A percentile compares a stretch with the other conserved stretches of the same genome.
phyloP scores from a whole-genome alignment of 1,284 basidiomycete species.

The Mycena sp. region DNA sequence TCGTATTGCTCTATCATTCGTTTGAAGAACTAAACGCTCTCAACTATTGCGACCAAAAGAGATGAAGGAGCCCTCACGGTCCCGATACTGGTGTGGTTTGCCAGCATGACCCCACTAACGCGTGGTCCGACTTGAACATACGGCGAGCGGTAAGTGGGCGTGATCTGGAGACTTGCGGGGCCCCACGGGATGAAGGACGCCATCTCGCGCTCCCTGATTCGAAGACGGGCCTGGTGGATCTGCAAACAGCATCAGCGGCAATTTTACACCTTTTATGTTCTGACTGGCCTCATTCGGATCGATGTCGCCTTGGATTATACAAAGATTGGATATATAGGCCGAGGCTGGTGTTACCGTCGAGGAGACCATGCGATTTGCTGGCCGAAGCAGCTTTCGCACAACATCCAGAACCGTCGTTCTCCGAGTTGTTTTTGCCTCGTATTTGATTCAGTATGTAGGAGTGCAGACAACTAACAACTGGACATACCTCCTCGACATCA shows the following conservation, averaged over 20 bases:
- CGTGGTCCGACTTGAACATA: conserved; percentile 92
- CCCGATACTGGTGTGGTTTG: conserved; percentile 98
- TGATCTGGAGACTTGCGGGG: conserved; percentile 97
- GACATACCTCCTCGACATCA: conserved; percentile 87
- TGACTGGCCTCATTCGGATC: conserved; percentile 90
- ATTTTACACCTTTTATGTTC: conserved; percentile 33
- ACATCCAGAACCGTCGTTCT: conserved; percentile 98
- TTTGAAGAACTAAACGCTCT: conserved; percentile 81
- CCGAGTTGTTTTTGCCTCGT: conserved; percentile 86
- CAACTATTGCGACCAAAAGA: not conserved
- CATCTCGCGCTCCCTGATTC: conserved; percentile 95
- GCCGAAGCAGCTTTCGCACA: conserved; percentile 96
- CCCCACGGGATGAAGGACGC: conserved; percentile 99
- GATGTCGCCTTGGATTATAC: conserved; percentile 98
- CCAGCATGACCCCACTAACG: conserved; percentile 98
- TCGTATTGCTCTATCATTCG: conserved; percentile 98
- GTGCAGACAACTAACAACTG: not conserved
- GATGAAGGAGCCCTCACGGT: conserved; percentile 52
- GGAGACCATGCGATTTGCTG: conserved; percentile 99
- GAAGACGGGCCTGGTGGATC: conserved; percentile 96
- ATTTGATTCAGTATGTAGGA: conserved; percentile 11
- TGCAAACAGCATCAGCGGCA: conserved; percentile 40
- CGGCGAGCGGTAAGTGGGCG: conserved; percentile 91
- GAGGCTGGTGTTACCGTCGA: conserved; percentile 90
- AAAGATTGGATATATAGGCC: conserved; percentile 98